phyloP scores from a whole-genome alignment of 805 yeast genomes.

The Ogataea methanolica region DNA sequence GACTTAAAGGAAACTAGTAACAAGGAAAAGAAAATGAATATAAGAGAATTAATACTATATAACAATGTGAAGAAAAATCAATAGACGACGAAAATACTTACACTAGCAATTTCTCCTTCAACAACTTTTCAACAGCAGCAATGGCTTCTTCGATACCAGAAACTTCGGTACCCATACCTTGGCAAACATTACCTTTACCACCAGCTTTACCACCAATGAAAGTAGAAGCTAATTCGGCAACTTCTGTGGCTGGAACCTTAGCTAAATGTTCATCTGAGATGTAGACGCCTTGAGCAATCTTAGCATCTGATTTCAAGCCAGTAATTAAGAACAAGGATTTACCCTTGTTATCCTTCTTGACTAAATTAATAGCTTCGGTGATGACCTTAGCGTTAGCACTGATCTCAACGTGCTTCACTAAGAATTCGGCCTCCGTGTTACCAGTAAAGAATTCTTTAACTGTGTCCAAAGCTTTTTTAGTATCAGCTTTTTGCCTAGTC shows the following conservation, averaged over 20 bases:
- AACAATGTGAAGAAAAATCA: not conserved
- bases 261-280: conserved; percentile 65
- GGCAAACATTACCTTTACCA: conserved; percentile 94
- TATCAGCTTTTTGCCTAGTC: conserved; percentile 81
- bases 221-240: conserved; percentile 66
- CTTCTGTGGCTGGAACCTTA: conserved; percentile 66
- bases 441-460: conserved; percentile 67
- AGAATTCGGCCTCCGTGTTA: conserved; percentile 46
- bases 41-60: not conserved
- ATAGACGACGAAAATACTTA: conserved; percentile 2
- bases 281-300: conserved; percentile 95
- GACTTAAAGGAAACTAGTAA: not conserved
- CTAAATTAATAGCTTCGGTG: conserved; percentile 82
- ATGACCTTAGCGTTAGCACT: conserved; percentile 89
- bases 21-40: not conserved
- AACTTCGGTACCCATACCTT: conserved; percentile 91
- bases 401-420: conserved; percentile 66
- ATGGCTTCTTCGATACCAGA: conserved; percentile 70
- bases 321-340: conserved; percentile 78
- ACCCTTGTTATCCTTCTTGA: conserved; percentile 70
- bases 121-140: conserved; percentile 56
- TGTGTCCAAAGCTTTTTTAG: conserved; percentile 72
- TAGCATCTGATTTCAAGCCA: conserved; percentile 53
- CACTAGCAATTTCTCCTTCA: conserved; percentile 49
- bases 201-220: conserved; percentile 96